Evolutionary conservation across 441 rosid genomes (phyloP).

Genomic region (Eruca vesicaria): DNA sequence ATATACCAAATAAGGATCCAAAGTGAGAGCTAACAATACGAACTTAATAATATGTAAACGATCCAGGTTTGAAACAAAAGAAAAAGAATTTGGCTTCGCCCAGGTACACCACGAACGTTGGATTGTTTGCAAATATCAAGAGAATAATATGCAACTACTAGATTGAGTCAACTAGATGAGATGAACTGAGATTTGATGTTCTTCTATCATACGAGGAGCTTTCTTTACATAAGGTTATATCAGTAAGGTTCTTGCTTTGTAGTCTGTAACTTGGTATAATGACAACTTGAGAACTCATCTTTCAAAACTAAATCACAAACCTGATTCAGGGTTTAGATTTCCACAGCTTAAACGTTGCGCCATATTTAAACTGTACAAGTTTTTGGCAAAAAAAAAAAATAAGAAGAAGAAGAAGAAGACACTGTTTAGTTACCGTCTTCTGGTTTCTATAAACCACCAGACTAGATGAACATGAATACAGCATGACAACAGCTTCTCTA

Average conservation of each 20-base stretch:
- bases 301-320: background rate
- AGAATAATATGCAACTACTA: background rate
- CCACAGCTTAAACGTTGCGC: background rate
- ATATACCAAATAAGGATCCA: no score
- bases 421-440: background rate
- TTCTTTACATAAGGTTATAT: background rate
- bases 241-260: background rate
- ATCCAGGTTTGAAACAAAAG: no score
- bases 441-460: no score
- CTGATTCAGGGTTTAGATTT: slow-evolving; percentile 3
- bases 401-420: background rate
- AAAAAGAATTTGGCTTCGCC: no score
- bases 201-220: background rate
- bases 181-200: background rate
- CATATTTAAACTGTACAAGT: slow-evolving; percentile 25
- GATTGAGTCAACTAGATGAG: background rate
- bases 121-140: background rate
- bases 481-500: no score
- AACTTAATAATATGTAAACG: no score
- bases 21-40: no score
- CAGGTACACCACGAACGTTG: background rate
- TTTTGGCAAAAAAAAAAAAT: no score
- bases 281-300: background rate
- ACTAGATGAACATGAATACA: no score
- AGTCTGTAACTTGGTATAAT: background rate